These are phyloP conservation scores for Artemisia annua DNA, from an alignment of 129 eudicot genomes.

Conservation along the genomic window DNA sequence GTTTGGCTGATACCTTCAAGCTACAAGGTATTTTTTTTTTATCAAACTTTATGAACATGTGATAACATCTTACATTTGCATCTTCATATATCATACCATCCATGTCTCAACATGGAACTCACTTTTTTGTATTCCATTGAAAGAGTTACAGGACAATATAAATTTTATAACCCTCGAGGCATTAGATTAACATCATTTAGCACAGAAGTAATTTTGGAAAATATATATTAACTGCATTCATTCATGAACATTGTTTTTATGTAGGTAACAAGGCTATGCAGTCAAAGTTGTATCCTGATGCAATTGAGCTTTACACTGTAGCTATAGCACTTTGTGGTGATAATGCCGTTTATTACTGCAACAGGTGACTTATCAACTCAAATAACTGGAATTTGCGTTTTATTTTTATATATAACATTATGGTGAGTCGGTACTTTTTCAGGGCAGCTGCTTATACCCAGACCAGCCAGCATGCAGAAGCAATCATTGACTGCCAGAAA, in stretches of 20 bases:
- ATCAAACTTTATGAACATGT: not conserved
- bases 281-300: slow-evolving; percentile 56
- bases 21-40: slow-evolving; percentile 53
- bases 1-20: slow-evolving; percentile 77
- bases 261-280: slow-evolving; percentile 91
- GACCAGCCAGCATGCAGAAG: slow-evolving; percentile 54
- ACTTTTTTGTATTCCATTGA: slow-evolving; percentile 9
- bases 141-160: not conserved
- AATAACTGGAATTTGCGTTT: not conserved
- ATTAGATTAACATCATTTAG: not conserved
- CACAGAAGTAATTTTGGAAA: not conserved
- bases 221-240: not conserved
- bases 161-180: not conserved
- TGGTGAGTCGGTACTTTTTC: slow-evolving; percentile 19
- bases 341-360: slow-evolving; percentile 90
- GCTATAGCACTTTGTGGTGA: slow-evolving; percentile 70
- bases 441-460: slow-evolving; percentile 98
- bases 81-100: slow-evolving; percentile 12
- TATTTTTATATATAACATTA: not conserved
- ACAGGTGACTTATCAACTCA: slow-evolving; percentile 55
- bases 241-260: slow-evolving; percentile 17
- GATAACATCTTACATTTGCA: slow-evolving; percentile 5
- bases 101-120: slow-evolving; percentile 11
- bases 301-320: slow-evolving; percentile 79
- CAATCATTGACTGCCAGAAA: slow-evolving; percentile 63